Evolutionary conservation across 1,139 yeast species (phyloP).

Genomic region (Zygoascus sp.): DNA sequence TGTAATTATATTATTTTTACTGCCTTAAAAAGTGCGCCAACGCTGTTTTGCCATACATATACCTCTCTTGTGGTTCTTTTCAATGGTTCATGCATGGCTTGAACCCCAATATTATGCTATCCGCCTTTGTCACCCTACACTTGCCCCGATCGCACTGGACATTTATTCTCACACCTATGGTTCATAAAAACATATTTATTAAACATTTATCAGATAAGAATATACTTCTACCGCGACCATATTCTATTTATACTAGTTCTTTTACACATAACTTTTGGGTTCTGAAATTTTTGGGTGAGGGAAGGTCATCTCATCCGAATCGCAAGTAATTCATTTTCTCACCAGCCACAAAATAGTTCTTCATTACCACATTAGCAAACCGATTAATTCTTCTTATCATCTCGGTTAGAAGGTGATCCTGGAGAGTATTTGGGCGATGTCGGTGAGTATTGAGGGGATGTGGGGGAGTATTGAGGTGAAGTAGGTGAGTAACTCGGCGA

Average conservation of each 20-base stretch:
- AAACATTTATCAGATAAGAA: not conserved
- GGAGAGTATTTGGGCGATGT: slow-evolving; percentile 57
- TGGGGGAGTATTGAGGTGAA: slow-evolving; percentile 45
- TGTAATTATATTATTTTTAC: too few species aligned
- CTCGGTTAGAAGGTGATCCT: slow-evolving; percentile 48
- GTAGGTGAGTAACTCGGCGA: slow-evolving; percentile 60
- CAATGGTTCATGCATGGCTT: not conserved
- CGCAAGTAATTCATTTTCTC: not conserved
- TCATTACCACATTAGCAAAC: not conserved
- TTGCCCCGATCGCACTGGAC: not conserved
- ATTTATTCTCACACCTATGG: not conserved
- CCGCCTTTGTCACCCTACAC: not conserved
- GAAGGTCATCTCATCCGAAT: not conserved
- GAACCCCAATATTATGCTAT: too few species aligned
- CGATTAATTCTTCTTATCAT: not conserved
- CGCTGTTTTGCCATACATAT: too few species aligned
- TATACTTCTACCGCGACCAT: not conserved
- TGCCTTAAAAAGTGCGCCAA: too few species aligned
- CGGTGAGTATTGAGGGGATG: slow-evolving; percentile 68
- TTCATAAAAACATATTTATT: not conserved
- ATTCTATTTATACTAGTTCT: not conserved
- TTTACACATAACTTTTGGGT: not conserved
- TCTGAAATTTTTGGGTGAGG: not conserved
- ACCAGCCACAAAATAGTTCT: not conserved
- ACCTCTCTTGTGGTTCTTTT: not conserved